Percentiles rank a stretch among this genome's conserved stretches.
phyloP scores from a whole-genome alignment of 2,329 filamentous ascomycete species.

The Botrytis aclada region DNA sequence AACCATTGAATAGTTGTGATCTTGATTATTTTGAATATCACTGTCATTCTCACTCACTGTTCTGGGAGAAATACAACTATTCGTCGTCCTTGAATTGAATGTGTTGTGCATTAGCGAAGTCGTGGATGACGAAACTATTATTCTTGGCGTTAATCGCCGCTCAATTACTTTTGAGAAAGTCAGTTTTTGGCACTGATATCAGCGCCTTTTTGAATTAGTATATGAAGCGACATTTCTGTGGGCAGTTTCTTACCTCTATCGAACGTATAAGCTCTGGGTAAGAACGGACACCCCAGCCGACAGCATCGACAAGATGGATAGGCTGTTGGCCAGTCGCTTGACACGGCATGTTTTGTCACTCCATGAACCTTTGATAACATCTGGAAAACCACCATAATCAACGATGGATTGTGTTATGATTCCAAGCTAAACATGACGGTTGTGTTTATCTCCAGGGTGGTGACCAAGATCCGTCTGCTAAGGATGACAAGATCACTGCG shows the following conservation, averaged over 20 bases:
- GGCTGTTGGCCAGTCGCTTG: constrained; percentile 38
- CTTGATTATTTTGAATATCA: constrained; percentile 28
- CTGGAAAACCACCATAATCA: constrained; percentile 28
- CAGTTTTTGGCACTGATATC: constrained; percentile 31
- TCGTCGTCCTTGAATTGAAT: constrained; percentile 31
- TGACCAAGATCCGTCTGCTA: neutral
- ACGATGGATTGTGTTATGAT: too few relatives aligned
- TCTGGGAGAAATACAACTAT: constrained; percentile 35
- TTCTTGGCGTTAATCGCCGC: constrained; percentile 30
- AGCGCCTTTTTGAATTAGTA: constrained; percentile 25
- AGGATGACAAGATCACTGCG: neutral
- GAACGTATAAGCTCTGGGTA: constrained; percentile 36
- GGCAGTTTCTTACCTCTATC: constrained; percentile 22
- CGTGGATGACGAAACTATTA: constrained; percentile 35
- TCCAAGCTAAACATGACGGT: neutral
- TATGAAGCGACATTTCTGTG: neutral
- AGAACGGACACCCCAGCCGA: constrained; percentile 33
- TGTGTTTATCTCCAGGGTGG: neutral
- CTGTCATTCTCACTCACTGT: constrained; percentile 37
- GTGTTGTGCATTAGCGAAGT: constrained; percentile 26
- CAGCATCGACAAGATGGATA: constrained; percentile 28
- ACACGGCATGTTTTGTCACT: constrained; percentile 28
- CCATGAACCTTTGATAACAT: constrained; percentile 29
- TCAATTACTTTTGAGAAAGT: constrained; percentile 28
- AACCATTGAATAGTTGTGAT: fast-evolving